Evolutionary conservation across 352 stramenopile species (phyloP).

Genomic region (Elongisporangium anandrum): DNA sequence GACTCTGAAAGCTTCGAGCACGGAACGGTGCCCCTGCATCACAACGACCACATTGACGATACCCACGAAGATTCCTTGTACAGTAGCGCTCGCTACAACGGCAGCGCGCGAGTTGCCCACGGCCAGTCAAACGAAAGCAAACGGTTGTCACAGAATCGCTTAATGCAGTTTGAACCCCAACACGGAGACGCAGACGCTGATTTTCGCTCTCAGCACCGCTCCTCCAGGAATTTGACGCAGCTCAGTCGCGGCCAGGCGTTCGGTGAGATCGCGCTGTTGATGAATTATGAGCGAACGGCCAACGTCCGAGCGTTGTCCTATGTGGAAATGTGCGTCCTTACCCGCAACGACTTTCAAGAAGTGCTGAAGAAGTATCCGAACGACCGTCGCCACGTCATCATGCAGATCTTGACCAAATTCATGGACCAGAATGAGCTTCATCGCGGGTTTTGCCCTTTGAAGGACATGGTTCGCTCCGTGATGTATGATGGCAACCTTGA

Average conservation of each 20-base stretch:
- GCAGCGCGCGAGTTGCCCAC: background rate
- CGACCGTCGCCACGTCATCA: constrained; percentile 26
- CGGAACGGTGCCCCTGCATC: background rate
- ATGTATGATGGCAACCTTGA: background rate
- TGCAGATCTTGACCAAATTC: constrained; percentile 26
- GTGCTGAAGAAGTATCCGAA: constrained; percentile 23
- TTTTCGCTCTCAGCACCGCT: no score
- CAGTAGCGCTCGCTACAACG: background rate
- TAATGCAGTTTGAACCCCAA: no score
- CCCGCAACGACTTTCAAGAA: constrained; percentile 22
- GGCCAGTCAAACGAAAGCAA: background rate
- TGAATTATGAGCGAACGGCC: constrained; percentile 37
- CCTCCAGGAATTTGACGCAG: background rate
- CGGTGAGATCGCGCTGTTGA: constrained; percentile 43
- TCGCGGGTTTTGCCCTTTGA: constrained; percentile 18
- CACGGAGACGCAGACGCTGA: no score
- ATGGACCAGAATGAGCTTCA: constrained; percentile 28
- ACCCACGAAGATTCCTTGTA: background rate
- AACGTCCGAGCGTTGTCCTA: constrained; percentile 38
- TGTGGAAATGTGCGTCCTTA: constrained; percentile 43
- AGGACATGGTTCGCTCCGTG: constrained; percentile 18
- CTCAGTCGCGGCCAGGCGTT: constrained; percentile 33
- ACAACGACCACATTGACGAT: background rate
- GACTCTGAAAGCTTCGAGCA: constrained; percentile 14
- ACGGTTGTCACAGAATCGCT: no score